Conservation (phyloP, 345 rosid species). For the Viola odorata region DNA sequence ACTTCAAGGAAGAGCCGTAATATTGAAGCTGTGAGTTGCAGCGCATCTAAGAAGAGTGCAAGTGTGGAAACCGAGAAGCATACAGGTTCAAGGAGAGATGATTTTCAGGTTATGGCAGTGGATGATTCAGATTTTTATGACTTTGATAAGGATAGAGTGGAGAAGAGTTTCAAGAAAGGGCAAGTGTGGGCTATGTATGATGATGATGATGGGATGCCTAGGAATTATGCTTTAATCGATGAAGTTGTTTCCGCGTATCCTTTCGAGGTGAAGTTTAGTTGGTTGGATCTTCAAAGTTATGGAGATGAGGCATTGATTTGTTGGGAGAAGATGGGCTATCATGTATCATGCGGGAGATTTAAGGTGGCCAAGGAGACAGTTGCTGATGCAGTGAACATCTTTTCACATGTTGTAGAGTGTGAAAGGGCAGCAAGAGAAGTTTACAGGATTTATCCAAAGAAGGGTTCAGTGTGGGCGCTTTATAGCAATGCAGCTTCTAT, state of each 20-base stretch:
- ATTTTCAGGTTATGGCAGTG: conserved; percentile 28
- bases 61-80: conserved; percentile 13
- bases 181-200: conserved; percentile 79
- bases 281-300: conserved; percentile 53
- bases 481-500: conserved; percentile 30
- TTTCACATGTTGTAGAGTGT: conserved; percentile 65
- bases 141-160: conserved; percentile 57
- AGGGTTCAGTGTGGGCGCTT: conserved; percentile 88
- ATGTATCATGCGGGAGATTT: conserved; percentile 63
- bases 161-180: conserved; percentile 66
- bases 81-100: conserved; percentile 17
- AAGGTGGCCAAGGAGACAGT: conserved; percentile 40
- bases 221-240: conserved; percentile 68
- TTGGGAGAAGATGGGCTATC: conserved; percentile 41
- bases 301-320: conserved; percentile 39
- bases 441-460: conserved; percentile 73
- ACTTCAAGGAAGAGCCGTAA: conserved; percentile 24
- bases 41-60: conserved; percentile 16
- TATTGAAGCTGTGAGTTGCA: conserved; percentile 15
- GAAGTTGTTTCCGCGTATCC: conserved; percentile 68
- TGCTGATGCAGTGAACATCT: conserved; percentile 41
- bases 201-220: conserved; percentile 58
- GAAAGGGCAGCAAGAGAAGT: conserved; percentile 75
- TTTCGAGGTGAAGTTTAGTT: conserved; percentile 60
- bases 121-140: conserved; percentile 53